Evolutionary conservation across 2,329 filamentous ascomycete genomes (phyloP), one percentile per base, ranked within the genome.

Genomic region (Colletotrichum sp.): DNA sequence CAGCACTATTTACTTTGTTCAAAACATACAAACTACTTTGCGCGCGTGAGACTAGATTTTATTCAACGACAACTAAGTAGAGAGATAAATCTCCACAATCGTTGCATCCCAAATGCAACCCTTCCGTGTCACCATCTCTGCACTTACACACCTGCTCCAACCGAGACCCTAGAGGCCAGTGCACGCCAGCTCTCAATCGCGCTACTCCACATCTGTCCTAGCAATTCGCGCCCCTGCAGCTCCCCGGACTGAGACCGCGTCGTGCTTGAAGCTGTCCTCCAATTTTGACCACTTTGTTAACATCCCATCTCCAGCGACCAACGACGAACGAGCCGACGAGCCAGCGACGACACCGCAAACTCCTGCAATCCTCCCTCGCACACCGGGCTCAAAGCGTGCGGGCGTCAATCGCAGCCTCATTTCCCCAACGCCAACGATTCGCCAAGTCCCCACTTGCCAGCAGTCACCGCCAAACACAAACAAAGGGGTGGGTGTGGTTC

Each of bases 151-250:
- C 30, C 5, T 52, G 7, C 43, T 52, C n/a, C 18, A n/a, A 34
- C 24, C 14, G 43, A 73, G 73, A 74, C 65, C 64, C 65, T 60
- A 21, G 26, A 59, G 76, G 76, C 48, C 73, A 43, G 74, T 77
- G 76, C 76, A 34, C 52, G 32, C 4, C 34, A 71, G 66, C 66
- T 75, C 59, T 24, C 26, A 74, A 28, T 55, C 24, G 68, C 69
- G 73, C 76, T 73, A 77, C 64, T 73, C 68, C 73, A 52, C 65
- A 66, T 74, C 55, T 28, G 71, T 70, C 52, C 68, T 77, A 77
- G 70, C 30, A 21, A 63, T 67, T 76, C 77, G 72, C 77, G 75
- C 75, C 77, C 77, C 76, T 78, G 77, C 77, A 78, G 77, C 72
- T 78, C 72, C 72, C 76, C 72, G 57, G 70, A 67, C 59, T 60